phyloP scores from a whole-genome alignment of 768 basidiomycete species.

The Boletus subparvulus region DNA sequence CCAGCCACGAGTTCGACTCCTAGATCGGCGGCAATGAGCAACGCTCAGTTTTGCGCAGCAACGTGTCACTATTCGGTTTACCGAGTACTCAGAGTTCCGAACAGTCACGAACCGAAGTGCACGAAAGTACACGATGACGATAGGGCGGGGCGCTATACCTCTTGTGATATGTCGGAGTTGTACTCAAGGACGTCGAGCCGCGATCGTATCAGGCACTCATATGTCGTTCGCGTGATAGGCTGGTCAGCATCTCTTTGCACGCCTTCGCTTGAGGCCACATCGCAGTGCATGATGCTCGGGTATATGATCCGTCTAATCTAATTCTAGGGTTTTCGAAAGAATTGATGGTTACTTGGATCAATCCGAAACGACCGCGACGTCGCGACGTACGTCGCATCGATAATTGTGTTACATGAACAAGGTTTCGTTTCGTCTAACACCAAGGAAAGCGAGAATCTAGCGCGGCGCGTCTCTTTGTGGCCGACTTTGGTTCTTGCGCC shows the following conservation, averaged over 20 bases:
- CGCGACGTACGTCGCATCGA: not conserved
- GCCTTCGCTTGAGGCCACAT: not conserved
- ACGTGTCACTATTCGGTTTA: not conserved
- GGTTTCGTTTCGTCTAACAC: not conserved
- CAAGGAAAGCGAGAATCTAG: not conserved
- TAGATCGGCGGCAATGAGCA: no score
- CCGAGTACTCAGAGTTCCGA: not conserved
- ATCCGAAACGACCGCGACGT: not conserved
- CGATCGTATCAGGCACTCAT: not conserved
- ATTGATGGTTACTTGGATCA: not conserved
- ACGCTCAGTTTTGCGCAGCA: not conserved
- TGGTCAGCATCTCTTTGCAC: not conserved
- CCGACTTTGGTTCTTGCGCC: not conserved
- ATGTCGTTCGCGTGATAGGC: not conserved
- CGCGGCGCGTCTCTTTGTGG: not conserved
- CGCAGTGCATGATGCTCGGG: not conserved
- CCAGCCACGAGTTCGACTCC: not conserved
- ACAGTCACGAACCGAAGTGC: not conserved
- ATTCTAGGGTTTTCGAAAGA: not conserved
- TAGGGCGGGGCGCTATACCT: not conserved
- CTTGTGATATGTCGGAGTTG: not conserved
- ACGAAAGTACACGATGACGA: not conserved
- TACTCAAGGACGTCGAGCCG: not conserved
- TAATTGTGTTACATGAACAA: not conserved
- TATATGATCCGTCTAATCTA: constrained; percentile 2